Evolutionary conservation across 2,329 filamentous ascomycete genomes (phyloP), one percentile per base, ranked within the genome.

Genomic region (Talaromyces sp.): DNA sequence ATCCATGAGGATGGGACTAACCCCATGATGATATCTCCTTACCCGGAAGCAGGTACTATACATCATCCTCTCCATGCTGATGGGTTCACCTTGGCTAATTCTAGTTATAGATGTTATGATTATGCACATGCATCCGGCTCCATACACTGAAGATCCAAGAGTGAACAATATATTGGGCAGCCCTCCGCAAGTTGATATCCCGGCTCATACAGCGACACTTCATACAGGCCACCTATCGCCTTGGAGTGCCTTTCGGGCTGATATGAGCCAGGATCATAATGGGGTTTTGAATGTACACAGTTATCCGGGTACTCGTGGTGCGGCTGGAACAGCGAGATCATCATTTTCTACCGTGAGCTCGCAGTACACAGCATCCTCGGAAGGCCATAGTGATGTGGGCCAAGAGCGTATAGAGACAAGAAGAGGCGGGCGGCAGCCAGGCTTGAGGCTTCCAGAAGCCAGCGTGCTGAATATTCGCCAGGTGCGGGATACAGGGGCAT

Each of bases 401-500:
- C 52, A 37, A 15, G 52, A 37, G 31, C 52, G 1, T 31, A 43
- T 15, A 43, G 22, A 37, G 56, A 17, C 56, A 43, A 43, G 45
- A 27, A 57, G 37, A 62, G 63, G 63, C 2, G 58, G 64, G 13
- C 59, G 52, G 11, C 25, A 7, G 13, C 31, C 19, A 3, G 63
- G 63, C 6, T 50, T n/a, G 33, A 57, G 45, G 1, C 22, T 59
- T 9, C 3, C 62, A 17, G 31, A 17, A 22, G 33, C 22, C 11
- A 25, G 10, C 2, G 22, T 54, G 10, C 3, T 39, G 2, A 65
- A 62, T 62, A 7, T 27, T n/a, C 58, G 35, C 8, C 11, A 25
- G 13, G 59, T 65, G 13, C 63, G 63, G 25, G 17, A 52, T 11
- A 3, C 22, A 22, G 63, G 63, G 3, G 63, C 63, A 15, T 66